These are phyloP conservation scores for Rhexocercosporidium sp. DNA, from an alignment of 2,329 filamentous ascomycete genomes.

Conservation along the genomic window DNA sequence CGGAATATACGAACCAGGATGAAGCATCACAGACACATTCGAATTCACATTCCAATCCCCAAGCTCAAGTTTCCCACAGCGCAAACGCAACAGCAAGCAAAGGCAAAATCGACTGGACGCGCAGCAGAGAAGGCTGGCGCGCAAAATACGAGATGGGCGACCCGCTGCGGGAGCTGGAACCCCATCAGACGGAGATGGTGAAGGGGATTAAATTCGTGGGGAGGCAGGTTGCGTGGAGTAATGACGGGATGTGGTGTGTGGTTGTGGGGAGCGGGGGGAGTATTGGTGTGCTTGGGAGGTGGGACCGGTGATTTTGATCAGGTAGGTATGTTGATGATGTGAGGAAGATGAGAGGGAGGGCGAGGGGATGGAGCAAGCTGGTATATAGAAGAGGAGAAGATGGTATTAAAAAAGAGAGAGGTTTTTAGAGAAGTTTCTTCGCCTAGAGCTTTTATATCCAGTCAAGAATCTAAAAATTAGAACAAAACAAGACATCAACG, in stretches of 20 bases:
- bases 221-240: slow-evolving; percentile 40
- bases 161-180: slow-evolving; percentile 19
- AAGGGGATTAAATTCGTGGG: slow-evolving; percentile 33
- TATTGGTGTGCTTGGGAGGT: slow-evolving; percentile 34
- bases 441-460: neutral
- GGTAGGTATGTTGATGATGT: neutral
- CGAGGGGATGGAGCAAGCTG: neutral
- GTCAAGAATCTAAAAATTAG: neutral
- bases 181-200: slow-evolving; percentile 36
- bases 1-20: slow-evolving; percentile 8
- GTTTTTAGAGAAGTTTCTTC: too few species aligned
- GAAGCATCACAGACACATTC: neutral
- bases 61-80: too few species aligned
- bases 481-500: neutral
- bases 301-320: slow-evolving; percentile 26
- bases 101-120: slow-evolving; percentile 27
- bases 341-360: slow-evolving; percentile 1
- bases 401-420: neutral
- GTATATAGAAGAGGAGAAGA: slow-evolving; percentile 1
- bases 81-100: neutral
- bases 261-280: slow-evolving; percentile 38
- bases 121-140: slow-evolving; percentile 30
- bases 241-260: slow-evolving; percentile 39
- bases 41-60: too few species aligned
- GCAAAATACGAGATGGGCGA: slow-evolving; percentile 35